Evolutionary conservation across 2,329 filamentous ascomycete species (phyloP).

Genomic region (Aspergillus luchuensis): DNA sequence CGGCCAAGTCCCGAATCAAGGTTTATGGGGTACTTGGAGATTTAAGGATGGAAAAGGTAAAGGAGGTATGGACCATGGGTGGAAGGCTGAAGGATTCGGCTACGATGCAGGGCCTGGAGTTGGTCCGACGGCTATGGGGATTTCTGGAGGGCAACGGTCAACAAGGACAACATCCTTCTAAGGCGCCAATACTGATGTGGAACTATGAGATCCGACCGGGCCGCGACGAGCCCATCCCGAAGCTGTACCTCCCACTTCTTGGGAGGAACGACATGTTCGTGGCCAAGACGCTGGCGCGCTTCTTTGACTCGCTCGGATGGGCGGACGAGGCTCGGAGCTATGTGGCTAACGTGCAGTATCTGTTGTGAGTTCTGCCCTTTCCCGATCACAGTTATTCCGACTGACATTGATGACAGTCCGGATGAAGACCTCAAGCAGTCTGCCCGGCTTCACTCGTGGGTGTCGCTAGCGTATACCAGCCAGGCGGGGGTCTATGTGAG

Average conservation of each 20-base stretch:
- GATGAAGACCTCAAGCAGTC: neutral
- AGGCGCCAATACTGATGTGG: neutral
- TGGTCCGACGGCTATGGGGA: constrained; percentile 5
- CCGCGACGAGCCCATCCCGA: neutral
- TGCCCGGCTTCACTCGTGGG: neutral
- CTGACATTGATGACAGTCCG: neutral
- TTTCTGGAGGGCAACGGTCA: neutral
- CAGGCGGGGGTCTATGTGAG: constrained; percentile 8
- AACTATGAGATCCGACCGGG: constrained; percentile 1
- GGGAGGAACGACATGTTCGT: neutral
- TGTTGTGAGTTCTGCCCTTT: neutral
- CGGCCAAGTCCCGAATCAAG: neutral
- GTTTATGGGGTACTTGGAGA: neutral
- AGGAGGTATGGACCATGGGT: constrained; percentile 4
- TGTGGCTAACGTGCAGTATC: constrained; percentile 1
- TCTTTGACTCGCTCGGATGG: neutral
- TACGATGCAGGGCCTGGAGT: neutral
- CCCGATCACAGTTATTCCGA: neutral
- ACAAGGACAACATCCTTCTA: neutral
- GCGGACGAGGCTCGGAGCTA: neutral
- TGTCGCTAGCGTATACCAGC: constrained; percentile 9
- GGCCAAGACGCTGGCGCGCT: constrained; percentile 1
- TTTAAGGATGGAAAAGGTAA: neutral
- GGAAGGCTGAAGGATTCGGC: neutral
- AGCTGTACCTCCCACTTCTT: constrained; percentile 2